phyloP scores from a whole-genome alignment of 2,329 filamentous ascomycete species.

The Microsporum ferrugineum region DNA sequence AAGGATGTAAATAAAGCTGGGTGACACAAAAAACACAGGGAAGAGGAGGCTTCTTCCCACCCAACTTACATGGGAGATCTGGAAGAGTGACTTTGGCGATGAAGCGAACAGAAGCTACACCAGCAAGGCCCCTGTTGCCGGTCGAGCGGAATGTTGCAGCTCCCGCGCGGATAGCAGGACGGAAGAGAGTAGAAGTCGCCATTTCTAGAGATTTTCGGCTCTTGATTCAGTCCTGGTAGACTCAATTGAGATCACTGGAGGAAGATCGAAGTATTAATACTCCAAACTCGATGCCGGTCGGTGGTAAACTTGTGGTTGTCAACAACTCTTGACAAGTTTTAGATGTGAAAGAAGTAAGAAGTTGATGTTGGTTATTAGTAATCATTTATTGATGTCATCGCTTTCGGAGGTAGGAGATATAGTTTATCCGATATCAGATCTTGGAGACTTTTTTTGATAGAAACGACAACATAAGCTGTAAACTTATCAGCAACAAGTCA shows the following conservation, averaged over 20 bases:
- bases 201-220: background rate
- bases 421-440: conserved; percentile 1
- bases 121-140: conserved; percentile 45
- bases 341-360: background rate
- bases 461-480: background rate
- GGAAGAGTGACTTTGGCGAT: conserved; percentile 86
- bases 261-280: background rate
- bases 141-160: conserved; percentile 41
- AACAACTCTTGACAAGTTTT: background rate
- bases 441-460: background rate
- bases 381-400: background rate
- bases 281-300: background rate
- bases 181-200: conserved; percentile 46
- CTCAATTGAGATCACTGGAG: background rate
- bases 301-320: background rate
- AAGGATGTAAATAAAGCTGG: background rate
- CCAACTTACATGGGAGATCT: conserved; percentile 62
- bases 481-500: background rate
- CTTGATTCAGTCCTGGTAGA: background rate
- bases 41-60: background rate
- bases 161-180: conserved; percentile 55
- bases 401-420: background rate
- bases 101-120: conserved; percentile 62
- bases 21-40: background rate
- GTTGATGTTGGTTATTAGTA: background rate